Evolutionary conservation across 352 stramenopile species (phyloP), one percentile per base, ranked within the genome.

Genomic region (Phytophthora pluvialis): DNA sequence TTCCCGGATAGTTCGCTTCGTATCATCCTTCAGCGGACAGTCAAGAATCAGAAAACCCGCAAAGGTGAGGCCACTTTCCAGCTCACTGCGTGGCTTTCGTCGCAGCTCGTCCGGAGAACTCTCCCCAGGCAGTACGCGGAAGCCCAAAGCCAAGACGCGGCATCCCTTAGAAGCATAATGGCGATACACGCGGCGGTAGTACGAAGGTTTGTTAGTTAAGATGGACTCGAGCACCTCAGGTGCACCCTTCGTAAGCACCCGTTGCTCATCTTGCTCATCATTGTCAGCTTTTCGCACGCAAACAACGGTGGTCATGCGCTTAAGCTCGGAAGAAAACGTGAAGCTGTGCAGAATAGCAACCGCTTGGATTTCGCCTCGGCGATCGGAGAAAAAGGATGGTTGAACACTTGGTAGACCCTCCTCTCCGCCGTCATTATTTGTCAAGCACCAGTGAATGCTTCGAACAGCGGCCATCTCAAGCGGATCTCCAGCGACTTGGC

Each of bases 391-490:
- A 50, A 69, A 73, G 0, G 70, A 78, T 38, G 70, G 70, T 15
- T 73, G 51, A 21, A 70, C 66, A 52, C 61, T 67, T 32, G 61
- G 46, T 13, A 78, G 29, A 12, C 25, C 38, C 25, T 63, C 52
- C 18, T 51, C 29, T 39, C 43, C 60, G 18, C 46, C 55, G 54
- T 92, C 73, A 36, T 83, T 80, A 12, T 70, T 86, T 36, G 89
- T 77, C 43, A 93, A 77, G 55, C 88, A 93, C 68, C 85, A 79
- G 11, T 90, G 63, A 46, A 90, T 82, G 13, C 43, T 74, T 13
- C 93, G 93, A 58, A 99, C 83, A 47, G 97, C 95, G 5, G 98
- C 97, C 67, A 97, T 90, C 85, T 99, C 98, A 11, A 99, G 89
- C 25, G 98, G 97, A 80, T 99, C 98, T 54, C 98, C 98, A 42